Conservation (phyloP, 495 filamentous ascomycete species). For the Copromyces sp. region DNA sequence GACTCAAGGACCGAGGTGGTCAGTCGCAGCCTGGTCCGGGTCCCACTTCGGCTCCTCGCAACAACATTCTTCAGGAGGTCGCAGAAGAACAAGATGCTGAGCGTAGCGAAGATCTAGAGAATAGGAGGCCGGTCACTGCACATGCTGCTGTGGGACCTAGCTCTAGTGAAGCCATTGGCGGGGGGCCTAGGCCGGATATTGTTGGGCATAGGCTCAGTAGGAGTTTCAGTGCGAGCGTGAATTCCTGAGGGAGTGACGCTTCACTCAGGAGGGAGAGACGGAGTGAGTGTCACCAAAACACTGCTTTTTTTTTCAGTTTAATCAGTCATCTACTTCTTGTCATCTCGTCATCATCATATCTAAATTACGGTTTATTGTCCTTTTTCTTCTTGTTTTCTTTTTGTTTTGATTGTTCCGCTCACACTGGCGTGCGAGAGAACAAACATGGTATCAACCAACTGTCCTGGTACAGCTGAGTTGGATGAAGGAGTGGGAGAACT, state of each 20-base stretch:
- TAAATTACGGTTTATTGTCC: neutral
- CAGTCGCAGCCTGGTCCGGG: neutral
- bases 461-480: neutral
- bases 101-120: conserved; percentile 3
- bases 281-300: neutral
- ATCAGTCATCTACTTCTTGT: neutral
- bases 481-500: neutral
- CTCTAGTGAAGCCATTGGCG: neutral
- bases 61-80: neutral
- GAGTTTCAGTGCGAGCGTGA: conserved; percentile 10
- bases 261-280: neutral
- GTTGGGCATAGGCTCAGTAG: conserved; percentile 1
- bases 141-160: neutral
- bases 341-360: neutral
- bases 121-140: neutral
- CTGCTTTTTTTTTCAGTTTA: neutral
- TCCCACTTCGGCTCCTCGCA: neutral
- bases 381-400: neutral
- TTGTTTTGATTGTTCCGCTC: neutral
- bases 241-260: conserved; percentile 1
- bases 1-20: conserved; percentile 21
- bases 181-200: neutral
- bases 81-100: neutral
- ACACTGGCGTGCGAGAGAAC: neutral
- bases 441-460: neutral